Evolutionary conservation across 768 basidiomycete genomes (phyloP).

Genomic region (Fomitopsis pulvina): DNA sequence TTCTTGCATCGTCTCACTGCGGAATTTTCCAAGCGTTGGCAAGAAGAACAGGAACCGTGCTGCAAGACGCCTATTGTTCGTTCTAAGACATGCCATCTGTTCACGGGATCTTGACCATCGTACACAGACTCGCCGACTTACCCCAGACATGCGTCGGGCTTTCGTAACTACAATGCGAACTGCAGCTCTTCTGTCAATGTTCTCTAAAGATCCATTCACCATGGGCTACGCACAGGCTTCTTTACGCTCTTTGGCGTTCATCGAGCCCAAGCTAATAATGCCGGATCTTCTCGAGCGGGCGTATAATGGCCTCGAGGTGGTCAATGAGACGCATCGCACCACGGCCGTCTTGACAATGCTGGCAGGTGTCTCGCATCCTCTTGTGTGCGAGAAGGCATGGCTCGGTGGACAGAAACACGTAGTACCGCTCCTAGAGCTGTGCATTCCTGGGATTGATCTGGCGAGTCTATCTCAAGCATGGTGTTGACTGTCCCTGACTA

Average conservation of each 20-base stretch:
- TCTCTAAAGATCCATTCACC: constrained; percentile 77
- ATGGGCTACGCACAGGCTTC: constrained; percentile 77
- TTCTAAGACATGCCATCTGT: not conserved
- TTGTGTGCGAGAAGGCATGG: constrained; percentile 76
- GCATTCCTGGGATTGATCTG: constrained; percentile 87
- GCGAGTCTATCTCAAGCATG: constrained; percentile 32
- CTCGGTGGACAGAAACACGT: constrained; percentile 85
- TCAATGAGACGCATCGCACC: constrained; percentile 94
- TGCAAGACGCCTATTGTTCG: constrained; percentile 78
- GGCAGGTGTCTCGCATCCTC: constrained; percentile 64
- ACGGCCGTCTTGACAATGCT: constrained; percentile 86
- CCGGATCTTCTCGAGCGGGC: constrained; percentile 88
- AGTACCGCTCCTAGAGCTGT: constrained; percentile 80
- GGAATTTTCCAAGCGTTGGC: constrained; percentile 76
- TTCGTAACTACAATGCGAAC: constrained; percentile 82
- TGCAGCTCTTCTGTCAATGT: constrained; percentile 87
- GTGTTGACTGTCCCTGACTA: not conserved
- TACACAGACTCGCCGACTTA: constrained; percentile 65
- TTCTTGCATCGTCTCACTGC: constrained; percentile 67
- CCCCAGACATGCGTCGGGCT: constrained; percentile 68
- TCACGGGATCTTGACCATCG: not conserved
- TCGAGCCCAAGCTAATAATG: constrained; percentile 84
- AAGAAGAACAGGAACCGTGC: constrained; percentile 65
- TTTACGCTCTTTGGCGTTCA: constrained; percentile 66
- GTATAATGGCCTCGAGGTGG: constrained; percentile 84